Conservation (phyloP, 1,284 basidiomycete species). For the Paramarasmius palmivorus region DNA sequence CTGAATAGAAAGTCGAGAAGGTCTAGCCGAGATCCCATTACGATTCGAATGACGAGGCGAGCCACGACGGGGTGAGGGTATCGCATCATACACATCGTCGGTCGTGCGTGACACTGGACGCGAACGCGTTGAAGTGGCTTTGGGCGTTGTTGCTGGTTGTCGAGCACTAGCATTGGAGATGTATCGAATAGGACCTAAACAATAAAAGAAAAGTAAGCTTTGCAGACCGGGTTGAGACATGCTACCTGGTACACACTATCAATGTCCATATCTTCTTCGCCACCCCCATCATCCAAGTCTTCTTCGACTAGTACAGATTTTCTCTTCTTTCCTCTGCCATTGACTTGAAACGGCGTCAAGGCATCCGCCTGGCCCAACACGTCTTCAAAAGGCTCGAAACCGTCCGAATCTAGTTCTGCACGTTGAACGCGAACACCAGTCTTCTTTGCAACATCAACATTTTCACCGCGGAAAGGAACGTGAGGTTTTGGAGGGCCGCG, state of each 20-base stretch:
- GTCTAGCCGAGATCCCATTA: constrained; percentile 34
- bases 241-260: constrained; percentile 46
- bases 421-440: constrained; percentile 69
- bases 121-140: constrained; percentile 45
- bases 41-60: constrained; percentile 33
- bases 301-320: constrained; percentile 32
- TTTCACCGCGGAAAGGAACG: constrained; percentile 73
- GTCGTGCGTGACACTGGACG: constrained; percentile 57
- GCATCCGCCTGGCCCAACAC: constrained; percentile 72
- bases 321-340: constrained; percentile 41
- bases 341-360: constrained; percentile 55
- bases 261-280: constrained; percentile 73
- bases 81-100: constrained; percentile 58
- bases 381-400: constrained; percentile 81
- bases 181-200: constrained; percentile 52
- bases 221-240: not conserved
- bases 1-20: constrained; percentile 44
- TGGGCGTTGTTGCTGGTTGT: constrained; percentile 43
- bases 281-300: constrained; percentile 53
- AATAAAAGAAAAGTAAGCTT: not conserved
- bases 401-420: constrained; percentile 76
- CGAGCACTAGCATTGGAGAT: constrained; percentile 48
- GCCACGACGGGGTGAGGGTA: constrained; percentile 60
- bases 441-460: constrained; percentile 75
- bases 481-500: constrained; percentile 55